Evolutionary conservation across 2,329 filamentous ascomycete genomes (phyloP).

Genomic region (Cryoendolithus antarcticus): DNA sequence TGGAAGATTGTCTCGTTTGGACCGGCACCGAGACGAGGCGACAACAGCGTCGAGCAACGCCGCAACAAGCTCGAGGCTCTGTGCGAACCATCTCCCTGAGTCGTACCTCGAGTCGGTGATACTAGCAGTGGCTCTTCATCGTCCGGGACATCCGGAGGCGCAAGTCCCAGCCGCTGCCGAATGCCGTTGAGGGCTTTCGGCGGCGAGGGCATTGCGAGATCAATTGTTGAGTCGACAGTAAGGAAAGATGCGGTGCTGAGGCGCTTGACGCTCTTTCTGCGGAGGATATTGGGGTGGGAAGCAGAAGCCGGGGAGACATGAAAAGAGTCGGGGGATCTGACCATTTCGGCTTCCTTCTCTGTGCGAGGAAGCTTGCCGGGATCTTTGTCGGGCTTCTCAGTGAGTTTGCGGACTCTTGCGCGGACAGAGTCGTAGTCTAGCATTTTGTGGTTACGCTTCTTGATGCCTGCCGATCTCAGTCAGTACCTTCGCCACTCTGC

Average conservation of each 20-base stretch:
- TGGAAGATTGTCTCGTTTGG: not conserved
- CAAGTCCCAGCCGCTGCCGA: slow-evolving; percentile 4
- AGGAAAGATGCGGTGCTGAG: slow-evolving; percentile 5
- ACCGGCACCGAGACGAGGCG: not conserved
- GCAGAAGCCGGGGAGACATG: not conserved
- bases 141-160: not conserved
- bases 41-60: slow-evolving; percentile 2
- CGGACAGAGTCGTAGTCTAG: slow-evolving; percentile 95
- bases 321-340: slow-evolving; percentile 10
- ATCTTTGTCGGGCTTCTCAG: slow-evolving; percentile 98
- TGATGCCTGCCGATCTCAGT: slow-evolving; percentile 51
- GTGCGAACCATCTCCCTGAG: not conserved
- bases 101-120: not conserved
- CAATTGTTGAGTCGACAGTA: slow-evolving; percentile 1
- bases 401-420: slow-evolving; percentile 90
- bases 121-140: not conserved
- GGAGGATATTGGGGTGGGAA: too few species aligned
- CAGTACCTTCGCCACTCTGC: not conserved
- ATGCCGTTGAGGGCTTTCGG: slow-evolving; percentile 17
- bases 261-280: not conserved
- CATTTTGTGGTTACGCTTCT: slow-evolving; percentile 96
- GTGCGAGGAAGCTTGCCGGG: slow-evolving; percentile 89
- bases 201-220: slow-evolving; percentile 13
- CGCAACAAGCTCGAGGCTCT: slow-evolving; percentile 3
- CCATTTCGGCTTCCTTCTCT: slow-evolving; percentile 89